Conservation (phyloP, 176 grass and related monocot species). For the Hyparrhenia diplandra region DNA sequence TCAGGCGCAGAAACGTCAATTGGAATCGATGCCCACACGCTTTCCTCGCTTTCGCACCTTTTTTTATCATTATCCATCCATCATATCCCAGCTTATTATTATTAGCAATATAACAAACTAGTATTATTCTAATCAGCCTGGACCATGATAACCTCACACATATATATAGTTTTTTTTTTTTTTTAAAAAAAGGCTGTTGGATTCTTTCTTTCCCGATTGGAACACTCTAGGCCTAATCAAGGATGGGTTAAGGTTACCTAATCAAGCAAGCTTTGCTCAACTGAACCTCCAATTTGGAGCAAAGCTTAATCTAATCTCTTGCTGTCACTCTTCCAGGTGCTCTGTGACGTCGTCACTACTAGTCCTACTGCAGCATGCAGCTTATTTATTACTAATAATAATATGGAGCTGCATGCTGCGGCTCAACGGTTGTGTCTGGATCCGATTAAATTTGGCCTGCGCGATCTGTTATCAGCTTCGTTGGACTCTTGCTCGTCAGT, state of each 20-base stretch:
- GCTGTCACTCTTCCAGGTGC: neutral
- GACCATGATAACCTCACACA: constrained; percentile 15
- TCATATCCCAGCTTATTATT: neutral
- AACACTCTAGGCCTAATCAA: constrained; percentile 3
- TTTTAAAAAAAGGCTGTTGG: neutral
- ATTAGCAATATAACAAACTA: neutral
- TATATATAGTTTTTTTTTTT: neutral
- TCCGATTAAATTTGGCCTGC: constrained; percentile 17
- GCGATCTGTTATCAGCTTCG: constrained; percentile 2
- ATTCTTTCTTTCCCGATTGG: constrained; percentile 20
- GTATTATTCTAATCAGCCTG: neutral
- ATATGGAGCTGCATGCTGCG: neutral
- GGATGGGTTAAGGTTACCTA: constrained; percentile 15
- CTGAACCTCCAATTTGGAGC: neutral
- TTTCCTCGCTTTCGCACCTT: neutral
- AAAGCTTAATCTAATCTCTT: neutral
- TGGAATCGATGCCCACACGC: constrained; percentile 24
- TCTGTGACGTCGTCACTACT: neutral
- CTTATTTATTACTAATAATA: neutral
- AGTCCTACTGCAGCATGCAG: too few relatives aligned
- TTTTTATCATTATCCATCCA: constrained; percentile 20
- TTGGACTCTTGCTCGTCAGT: constrained; percentile 23
- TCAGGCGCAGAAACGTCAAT: neutral
- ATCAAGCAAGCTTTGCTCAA: neutral
- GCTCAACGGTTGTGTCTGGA: constrained; percentile 9